These are phyloP conservation scores for Rosa chinensis DNA, from an alignment of 306 rosid species.

Conservation along the genomic window DNA sequence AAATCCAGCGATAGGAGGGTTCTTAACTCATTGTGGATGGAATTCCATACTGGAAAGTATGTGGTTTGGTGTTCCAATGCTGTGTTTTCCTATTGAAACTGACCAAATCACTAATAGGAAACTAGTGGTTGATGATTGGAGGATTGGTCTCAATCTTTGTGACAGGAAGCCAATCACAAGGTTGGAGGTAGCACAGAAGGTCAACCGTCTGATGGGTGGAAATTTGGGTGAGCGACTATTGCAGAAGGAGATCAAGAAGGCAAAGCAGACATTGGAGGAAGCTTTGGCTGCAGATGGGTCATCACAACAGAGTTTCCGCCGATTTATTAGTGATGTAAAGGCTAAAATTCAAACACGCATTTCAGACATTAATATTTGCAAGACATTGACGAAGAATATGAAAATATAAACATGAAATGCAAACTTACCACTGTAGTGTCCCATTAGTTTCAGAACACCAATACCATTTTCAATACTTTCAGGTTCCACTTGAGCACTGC, in stretches of 20 bases:
- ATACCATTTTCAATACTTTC: no score
- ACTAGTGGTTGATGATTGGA: conserved; percentile 42
- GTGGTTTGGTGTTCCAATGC: conserved; percentile 31
- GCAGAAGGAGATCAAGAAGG: conserved; percentile 22
- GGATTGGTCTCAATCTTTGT: conserved; percentile 34
- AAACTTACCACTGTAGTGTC: no score
- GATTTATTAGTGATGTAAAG: conserved; percentile 23
- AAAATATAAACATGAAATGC: no score
- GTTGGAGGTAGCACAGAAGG: conserved; percentile 28
- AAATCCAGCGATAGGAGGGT: conserved; percentile 30
- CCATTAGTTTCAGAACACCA: no score
- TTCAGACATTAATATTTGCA: no score
- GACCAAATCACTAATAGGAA: conserved; percentile 40
- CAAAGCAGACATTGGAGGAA: conserved; percentile 5
- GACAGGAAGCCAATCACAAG: conserved; percentile 22
- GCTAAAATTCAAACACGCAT: conserved; percentile 15
- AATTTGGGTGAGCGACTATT: conserved; percentile 17
- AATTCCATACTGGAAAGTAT: conserved; percentile 36
- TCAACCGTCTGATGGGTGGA: conserved; percentile 22
- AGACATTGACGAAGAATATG: no score
- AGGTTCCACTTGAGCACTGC: no score
- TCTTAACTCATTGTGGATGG: conserved; percentile 39
- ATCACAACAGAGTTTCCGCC: conserved; percentile 18
- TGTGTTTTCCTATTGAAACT: conserved; percentile 27
- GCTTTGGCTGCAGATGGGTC: conserved; percentile 17